phyloP scores from a whole-genome alignment of 495 filamentous ascomycete genomes.

The Filosporella fistucella region DNA sequence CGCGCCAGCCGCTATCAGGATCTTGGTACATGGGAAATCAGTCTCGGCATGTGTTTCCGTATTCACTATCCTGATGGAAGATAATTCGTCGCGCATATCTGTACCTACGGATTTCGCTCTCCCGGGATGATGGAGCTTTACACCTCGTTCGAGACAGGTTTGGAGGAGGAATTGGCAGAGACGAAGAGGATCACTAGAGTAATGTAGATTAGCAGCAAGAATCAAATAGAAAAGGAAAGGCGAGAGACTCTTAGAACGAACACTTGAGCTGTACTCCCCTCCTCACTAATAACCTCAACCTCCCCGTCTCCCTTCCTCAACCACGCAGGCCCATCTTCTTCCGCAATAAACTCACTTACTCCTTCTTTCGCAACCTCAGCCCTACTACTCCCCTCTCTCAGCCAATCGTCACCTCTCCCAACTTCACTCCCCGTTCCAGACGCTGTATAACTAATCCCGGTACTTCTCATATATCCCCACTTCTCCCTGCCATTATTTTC shows the following conservation, averaged over 20 bases:
- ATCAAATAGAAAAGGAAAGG: not conserved
- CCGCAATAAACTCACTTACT: conserved; percentile 4
- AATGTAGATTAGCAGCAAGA: conserved; percentile 9
- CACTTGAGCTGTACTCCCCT: conserved; percentile 62
- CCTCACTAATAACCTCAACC: conserved; percentile 59
- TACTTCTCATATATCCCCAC: conserved; percentile 68
- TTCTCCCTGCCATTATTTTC: conserved; percentile 50
- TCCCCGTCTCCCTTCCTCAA: conserved; percentile 46
- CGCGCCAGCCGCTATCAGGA: conserved; percentile 64
- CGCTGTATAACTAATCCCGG: conserved; percentile 48
- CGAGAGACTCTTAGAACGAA: no score
- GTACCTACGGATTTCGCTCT: conserved; percentile 46
- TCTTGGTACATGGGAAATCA: conserved; percentile 48
- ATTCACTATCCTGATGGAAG: conserved; percentile 39
- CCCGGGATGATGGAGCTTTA: conserved; percentile 62
- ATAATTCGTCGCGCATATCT: conserved; percentile 39
- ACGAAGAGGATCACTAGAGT: conserved; percentile 49
- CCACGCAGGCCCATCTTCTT: conserved; percentile 47
- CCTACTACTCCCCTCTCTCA: conserved; percentile 59
- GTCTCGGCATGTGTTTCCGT: conserved; percentile 42
- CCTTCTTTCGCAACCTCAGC: conserved; percentile 49
- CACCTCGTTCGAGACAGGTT: conserved; percentile 51
- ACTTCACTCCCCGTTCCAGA: no score
- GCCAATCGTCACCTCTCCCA: conserved; percentile 58
- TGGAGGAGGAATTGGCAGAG: conserved; percentile 62